These are phyloP conservation scores for Amanita phalloides DNA, from an alignment of 768 basidiomycete genomes.

Conservation along the genomic window DNA sequence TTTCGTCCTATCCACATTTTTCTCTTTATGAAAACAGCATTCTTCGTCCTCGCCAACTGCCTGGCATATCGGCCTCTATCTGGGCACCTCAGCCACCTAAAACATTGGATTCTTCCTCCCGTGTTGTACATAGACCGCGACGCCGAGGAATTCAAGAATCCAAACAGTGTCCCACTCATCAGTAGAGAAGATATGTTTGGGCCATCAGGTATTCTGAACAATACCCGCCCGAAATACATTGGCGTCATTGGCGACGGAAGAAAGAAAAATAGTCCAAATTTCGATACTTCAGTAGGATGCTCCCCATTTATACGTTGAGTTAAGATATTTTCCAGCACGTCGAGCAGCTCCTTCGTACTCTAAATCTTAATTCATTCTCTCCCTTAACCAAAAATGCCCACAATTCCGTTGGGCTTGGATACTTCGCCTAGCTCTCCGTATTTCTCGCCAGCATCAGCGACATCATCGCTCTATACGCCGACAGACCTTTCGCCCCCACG, in stretches of 20 bases:
- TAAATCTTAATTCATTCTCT: slow-evolving; percentile 71
- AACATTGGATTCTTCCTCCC: slow-evolving; percentile 50
- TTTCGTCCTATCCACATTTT: too few relatives aligned
- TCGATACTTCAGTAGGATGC: slow-evolving; percentile 39
- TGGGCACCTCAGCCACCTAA: slow-evolving; percentile 82
- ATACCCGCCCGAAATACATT: slow-evolving; percentile 32
- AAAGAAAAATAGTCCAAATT: slow-evolving; percentile 47
- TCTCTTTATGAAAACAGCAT: slow-evolving; percentile 29
- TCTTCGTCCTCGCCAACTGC: slow-evolving; percentile 27
- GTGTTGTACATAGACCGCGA: slow-evolving; percentile 36
- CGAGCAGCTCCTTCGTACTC: slow-evolving; percentile 68
- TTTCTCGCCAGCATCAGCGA: slow-evolving; percentile 62
- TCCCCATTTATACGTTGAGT: slow-evolving; percentile 12
- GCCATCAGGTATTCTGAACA: slow-evolving; percentile 22
- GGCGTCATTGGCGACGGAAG: slow-evolving; percentile 78
- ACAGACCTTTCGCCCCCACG: slow-evolving; percentile 64
- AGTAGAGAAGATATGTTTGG: slow-evolving; percentile 62
- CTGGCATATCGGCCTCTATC: slow-evolving; percentile 47
- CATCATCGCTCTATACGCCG: slow-evolving; percentile 63
- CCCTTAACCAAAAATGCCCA: slow-evolving; percentile 34
- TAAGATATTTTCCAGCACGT: slow-evolving; percentile 44
- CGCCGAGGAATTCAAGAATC: slow-evolving; percentile 15
- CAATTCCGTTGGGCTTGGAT: slow-evolving; percentile 32
- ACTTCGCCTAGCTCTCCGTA: slow-evolving; percentile 49
- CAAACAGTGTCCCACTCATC: slow-evolving; percentile 18